Evolutionary conservation across 176 grass and related monocot genomes (phyloP), one percentile per base, ranked within the genome.

Genomic region (Aechmea fasciata): DNA sequence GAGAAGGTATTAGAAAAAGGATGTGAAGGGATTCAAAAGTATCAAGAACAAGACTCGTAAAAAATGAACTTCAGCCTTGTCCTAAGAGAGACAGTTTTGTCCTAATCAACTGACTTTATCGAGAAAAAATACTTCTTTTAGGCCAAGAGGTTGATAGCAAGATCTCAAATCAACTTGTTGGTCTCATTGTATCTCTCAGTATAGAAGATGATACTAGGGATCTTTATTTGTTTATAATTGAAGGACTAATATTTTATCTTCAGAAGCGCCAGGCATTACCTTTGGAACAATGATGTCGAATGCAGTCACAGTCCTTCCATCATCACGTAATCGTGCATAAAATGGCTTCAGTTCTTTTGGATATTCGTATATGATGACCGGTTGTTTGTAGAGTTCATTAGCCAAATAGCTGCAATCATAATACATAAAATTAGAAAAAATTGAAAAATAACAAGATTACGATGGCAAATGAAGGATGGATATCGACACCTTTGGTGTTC

Each of bases 331-430:
- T 9, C 73, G 83, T 55, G 75, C 76, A 81, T 87, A 87, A 76
- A 91, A 84, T 66, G 88, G 88, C 62, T 91, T 78, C 6, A 83
- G 50, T 73, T 84, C 73, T 65, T 91, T 91, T 5, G 83, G 88
- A 69, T 81, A 83, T 11, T 87, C 77, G 57, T 84, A 78, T 28
- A 91, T 62, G 18, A 86, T 84, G 63, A 84, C 22, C 61, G 80
- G 73, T 49, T 51, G 69, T 47, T 81, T 83, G 69, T 83, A 76
- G 15, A 53, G n/a, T 12, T 84, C 66, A 49, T 84, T 74, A 52
- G 33, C 80, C 47, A 91, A 80, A 65, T 86, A 91, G 64, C 80
- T 83, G 59, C 25, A 24, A 72, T 65, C 66, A n/a, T 52, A 66
- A 70, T 51, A 65, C 4, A 20, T 57, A 17, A 69, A 13, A 71